These are phyloP conservation scores for Radiomyces spectabilis DNA, from an alignment of 192 early-diverging fungal genomes.

Conservation along the genomic window DNA sequence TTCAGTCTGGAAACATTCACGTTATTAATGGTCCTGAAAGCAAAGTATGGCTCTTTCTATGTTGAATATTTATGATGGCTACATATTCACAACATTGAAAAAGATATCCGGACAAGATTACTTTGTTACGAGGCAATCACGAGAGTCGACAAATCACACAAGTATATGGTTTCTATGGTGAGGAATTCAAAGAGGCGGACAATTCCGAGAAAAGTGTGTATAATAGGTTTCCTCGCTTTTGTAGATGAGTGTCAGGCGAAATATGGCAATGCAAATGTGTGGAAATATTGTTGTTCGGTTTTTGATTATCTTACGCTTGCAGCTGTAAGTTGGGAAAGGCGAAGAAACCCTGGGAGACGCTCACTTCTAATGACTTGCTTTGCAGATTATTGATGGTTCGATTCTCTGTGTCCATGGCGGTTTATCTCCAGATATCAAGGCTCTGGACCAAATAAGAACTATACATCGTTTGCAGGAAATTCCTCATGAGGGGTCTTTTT, in stretches of 20 bases:
- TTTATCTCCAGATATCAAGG: constrained; percentile 87
- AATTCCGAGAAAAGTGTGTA: not conserved
- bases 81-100: no score
- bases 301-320: constrained; percentile 90
- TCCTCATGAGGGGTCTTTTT: constrained; percentile 91
- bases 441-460: constrained; percentile 90
- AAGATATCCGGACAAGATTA: constrained; percentile 97
- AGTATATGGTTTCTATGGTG: constrained; percentile 93
- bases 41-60: constrained; percentile 47
- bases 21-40: constrained; percentile 87
- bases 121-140: constrained; percentile 92
- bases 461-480: constrained; percentile 93
- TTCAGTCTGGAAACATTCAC: constrained; percentile 96
- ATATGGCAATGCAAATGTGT: constrained; percentile 92
- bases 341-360: not conserved
- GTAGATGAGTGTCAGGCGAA: constrained; percentile 90
- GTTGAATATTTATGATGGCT: no score
- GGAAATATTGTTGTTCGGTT: constrained; percentile 93
- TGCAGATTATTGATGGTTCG: constrained; percentile 87
- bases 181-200: not conserved
- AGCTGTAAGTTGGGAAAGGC: constrained; percentile 52
- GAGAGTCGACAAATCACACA: constrained; percentile 96
- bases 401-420: constrained; percentile 92
- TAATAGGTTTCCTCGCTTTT: not conserved
- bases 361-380: not conserved